Evolutionary conservation across 2,329 filamentous ascomycete genomes (phyloP).

Genomic region (Paraphoma chrysanthemicola): DNA sequence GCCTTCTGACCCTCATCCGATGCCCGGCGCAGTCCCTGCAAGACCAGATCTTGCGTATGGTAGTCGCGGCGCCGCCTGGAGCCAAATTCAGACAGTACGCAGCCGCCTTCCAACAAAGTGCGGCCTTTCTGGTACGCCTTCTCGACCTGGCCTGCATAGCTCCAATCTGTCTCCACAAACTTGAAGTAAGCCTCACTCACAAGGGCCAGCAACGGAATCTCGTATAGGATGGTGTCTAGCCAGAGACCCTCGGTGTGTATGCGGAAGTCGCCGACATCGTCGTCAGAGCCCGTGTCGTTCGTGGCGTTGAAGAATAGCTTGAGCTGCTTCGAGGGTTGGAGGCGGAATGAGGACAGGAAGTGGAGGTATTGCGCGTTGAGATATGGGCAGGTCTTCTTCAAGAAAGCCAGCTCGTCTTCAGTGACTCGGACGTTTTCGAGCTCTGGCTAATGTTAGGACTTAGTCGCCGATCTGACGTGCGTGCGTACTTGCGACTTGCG

Average conservation of each 20-base stretch:
- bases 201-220: constrained; percentile 90
- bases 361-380: constrained; percentile 77
- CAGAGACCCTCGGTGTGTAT: constrained; percentile 82
- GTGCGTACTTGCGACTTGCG: constrained; percentile 77
- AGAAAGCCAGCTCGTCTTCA: constrained; percentile 78
- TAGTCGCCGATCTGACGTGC: background rate
- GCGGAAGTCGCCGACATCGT: constrained; percentile 73
- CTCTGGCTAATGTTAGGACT: constrained; percentile 57
- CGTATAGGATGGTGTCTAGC: constrained; percentile 96
- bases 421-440: constrained; percentile 83
- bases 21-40: constrained; percentile 83
- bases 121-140: constrained; percentile 83
- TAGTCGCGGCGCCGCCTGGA: constrained; percentile 89
- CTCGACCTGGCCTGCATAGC: constrained; percentile 83
- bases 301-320: constrained; percentile 68
- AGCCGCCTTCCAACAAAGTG: constrained; percentile 79
- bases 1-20: constrained; percentile 71
- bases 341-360: constrained; percentile 81
- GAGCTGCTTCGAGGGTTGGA: constrained; percentile 83
- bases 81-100: constrained; percentile 92
- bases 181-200: constrained; percentile 97
- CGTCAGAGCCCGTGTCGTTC: constrained; percentile 68
- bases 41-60: constrained; percentile 90
- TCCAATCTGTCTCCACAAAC: constrained; percentile 94
- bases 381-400: constrained; percentile 81